Evolutionary conservation across 495 filamentous ascomycete species (phyloP).

Genomic region (Ascodesmis nigricans): DNA sequence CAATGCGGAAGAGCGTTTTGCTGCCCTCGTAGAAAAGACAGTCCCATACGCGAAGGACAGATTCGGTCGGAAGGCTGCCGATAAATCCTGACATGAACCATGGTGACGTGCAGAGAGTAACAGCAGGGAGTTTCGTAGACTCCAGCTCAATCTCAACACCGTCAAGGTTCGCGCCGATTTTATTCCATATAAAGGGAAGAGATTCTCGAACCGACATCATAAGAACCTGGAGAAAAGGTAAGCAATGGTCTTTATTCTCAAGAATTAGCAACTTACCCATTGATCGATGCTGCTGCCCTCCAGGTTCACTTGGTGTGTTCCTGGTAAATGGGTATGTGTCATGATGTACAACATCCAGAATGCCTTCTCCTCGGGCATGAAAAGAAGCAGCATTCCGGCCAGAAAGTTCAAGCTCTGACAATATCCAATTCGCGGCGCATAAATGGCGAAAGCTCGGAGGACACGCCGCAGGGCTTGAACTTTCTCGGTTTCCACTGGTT

Average conservation of each 20-base stretch:
- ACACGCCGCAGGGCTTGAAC: slow-evolving; percentile 64
- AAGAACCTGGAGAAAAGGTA: slow-evolving; percentile 28
- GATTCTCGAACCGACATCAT: slow-evolving; percentile 66
- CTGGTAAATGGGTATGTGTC: slow-evolving; percentile 67
- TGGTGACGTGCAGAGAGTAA: slow-evolving; percentile 80
- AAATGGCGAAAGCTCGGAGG: slow-evolving; percentile 68
- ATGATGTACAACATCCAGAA: slow-evolving; percentile 93
- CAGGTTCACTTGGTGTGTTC: slow-evolving; percentile 76
- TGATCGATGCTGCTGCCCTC: slow-evolving; percentile 91
- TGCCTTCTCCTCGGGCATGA: slow-evolving; percentile 73
- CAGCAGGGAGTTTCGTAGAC: slow-evolving; percentile 48
- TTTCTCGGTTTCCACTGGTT: slow-evolving; percentile 44
- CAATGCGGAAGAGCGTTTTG: slow-evolving; percentile 84
- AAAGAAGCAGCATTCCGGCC: slow-evolving; percentile 82
- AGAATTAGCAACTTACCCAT: slow-evolving; percentile 27
- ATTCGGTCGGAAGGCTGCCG: slow-evolving; percentile 76
- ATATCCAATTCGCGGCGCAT: slow-evolving; percentile 79
- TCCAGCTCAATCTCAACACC: slow-evolving; percentile 29
- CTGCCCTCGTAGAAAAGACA: slow-evolving; percentile 73
- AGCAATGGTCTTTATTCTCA: background rate
- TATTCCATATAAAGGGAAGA: slow-evolving; percentile 70
- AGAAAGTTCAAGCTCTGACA: slow-evolving; percentile 96
- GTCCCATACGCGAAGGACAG: slow-evolving; percentile 83
- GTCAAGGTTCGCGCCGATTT: slow-evolving; percentile 57
- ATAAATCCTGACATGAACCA: slow-evolving; percentile 99